These are phyloP conservation scores for Hirsutella minnesotensis DNA, from an alignment of 2,329 filamentous ascomycete species.

Conservation along the genomic window DNA sequence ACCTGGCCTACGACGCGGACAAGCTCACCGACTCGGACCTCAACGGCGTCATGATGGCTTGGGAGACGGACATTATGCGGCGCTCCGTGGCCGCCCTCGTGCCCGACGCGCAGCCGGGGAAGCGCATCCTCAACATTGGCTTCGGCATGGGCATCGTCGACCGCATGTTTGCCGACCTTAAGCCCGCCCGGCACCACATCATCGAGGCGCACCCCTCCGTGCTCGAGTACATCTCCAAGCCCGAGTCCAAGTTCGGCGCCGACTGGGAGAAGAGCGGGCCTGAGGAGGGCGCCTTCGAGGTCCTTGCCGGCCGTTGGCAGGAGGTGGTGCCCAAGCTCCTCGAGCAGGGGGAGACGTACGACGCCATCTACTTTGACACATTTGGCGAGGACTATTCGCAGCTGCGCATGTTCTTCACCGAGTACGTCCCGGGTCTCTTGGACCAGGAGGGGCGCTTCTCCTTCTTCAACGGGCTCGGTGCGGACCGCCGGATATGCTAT, in stretches of 20 bases:
- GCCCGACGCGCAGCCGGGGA: slow-evolving; percentile 32
- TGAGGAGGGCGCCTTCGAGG: slow-evolving; percentile 55
- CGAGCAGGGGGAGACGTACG: slow-evolving; percentile 57
- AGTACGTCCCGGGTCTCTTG: slow-evolving; percentile 71
- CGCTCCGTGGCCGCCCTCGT: slow-evolving; percentile 59
- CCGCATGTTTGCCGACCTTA: slow-evolving; percentile 56
- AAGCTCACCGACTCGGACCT: slow-evolving; percentile 62
- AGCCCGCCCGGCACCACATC: slow-evolving; percentile 65
- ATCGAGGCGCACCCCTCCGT: slow-evolving; percentile 77
- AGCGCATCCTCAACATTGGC: slow-evolving; percentile 72
- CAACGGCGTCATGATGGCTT: slow-evolving; percentile 90
- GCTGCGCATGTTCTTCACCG: slow-evolving; percentile 76
- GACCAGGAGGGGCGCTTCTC: slow-evolving; percentile 64
- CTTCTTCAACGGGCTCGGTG: slow-evolving; percentile 85
- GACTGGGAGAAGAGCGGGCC: slow-evolving; percentile 43
- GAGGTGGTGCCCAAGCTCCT: slow-evolving; percentile 61
- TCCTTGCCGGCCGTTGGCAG: slow-evolving; percentile 66
- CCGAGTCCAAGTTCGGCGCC: slow-evolving; percentile 38
- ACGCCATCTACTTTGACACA: slow-evolving; percentile 94
- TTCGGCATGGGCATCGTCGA: slow-evolving; percentile 90
- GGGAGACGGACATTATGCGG: slow-evolving; percentile 81
- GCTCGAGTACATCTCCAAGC: slow-evolving; percentile 45
- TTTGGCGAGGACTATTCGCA: slow-evolving; percentile 90
- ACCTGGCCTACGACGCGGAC: slow-evolving; percentile 50
- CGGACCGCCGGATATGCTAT: slow-evolving; percentile 85